A percentile compares a stretch with the other conserved stretches of the same genome.
Conservation (phyloP, 73 alveolate genomes). For the Paraurostyla sp. region DNA sequence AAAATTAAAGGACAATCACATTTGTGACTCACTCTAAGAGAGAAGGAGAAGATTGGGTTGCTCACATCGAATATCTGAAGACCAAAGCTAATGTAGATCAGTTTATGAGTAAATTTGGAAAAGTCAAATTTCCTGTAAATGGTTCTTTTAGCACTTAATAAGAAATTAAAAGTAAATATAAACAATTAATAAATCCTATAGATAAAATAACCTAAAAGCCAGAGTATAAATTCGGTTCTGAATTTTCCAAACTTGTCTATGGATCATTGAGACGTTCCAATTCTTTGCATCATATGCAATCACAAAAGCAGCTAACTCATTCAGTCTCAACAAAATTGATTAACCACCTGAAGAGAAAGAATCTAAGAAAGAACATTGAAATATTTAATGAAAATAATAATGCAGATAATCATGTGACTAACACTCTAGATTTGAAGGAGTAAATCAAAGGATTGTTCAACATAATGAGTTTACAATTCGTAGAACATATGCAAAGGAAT, state of each 20-base stretch:
- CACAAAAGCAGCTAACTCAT: neutral
- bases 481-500: neutral
- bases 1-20: neutral
- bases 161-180: neutral
- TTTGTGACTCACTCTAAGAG: neutral
- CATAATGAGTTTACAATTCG: neutral
- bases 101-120: conserved; percentile 15
- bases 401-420: neutral
- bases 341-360: neutral
- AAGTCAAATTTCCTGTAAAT: conserved; percentile 31
- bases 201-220: conserved; percentile 6
- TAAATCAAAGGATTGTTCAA: neutral
- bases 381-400: neutral
- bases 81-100: conserved; percentile 38
- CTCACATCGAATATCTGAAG: conserved; percentile 39
- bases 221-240: conserved; percentile 30
- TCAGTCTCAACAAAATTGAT: neutral
- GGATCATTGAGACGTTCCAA: neutral
- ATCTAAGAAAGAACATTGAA: neutral
- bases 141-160: too few relatives aligned
- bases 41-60: conserved; percentile 57
- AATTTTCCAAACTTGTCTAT: neutral
- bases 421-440: neutral
- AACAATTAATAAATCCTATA: neutral
- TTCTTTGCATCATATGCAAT: neutral